These are phyloP conservation scores for Neurospora sp. DNA, from an alignment of 495 filamentous ascomycete genomes.

Conservation along the genomic window DNA sequence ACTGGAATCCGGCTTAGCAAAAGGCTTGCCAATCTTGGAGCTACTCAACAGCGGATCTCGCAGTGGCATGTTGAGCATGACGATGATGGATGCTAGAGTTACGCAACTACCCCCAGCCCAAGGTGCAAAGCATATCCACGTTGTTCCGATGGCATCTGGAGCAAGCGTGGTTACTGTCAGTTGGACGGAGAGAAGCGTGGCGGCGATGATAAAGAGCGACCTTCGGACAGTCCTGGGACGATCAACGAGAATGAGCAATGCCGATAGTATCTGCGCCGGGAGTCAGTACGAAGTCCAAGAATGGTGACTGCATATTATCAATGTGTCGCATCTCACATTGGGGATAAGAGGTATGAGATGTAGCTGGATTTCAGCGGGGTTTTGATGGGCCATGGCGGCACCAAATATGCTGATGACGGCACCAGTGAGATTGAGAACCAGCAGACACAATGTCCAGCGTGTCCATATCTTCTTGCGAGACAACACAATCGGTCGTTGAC, in stretches of 20 bases:
- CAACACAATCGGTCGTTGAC: background rate
- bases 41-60: conserved; percentile 47
- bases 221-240: conserved; percentile 15
- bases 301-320: background rate
- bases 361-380: background rate
- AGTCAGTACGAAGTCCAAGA: background rate
- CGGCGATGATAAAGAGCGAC: conserved; percentile 16
- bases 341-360: conserved; percentile 14
- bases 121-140: background rate
- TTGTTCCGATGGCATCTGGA: background rate
- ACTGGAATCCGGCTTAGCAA: conserved; percentile 43
- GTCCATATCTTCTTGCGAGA: conserved; percentile 8
- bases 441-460: conserved; percentile 8
- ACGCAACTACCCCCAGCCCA: conserved; percentile 7
- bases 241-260: conserved; percentile 15
- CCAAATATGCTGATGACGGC: conserved; percentile 3
- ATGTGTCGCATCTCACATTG: conserved; percentile 9
- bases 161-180: conserved; percentile 6
- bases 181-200: conserved; percentile 7
- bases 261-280: conserved; percentile 9
- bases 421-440: conserved; percentile 5
- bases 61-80: conserved; percentile 63
- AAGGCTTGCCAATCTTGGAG: conserved; percentile 52
- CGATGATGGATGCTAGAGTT: conserved; percentile 25
- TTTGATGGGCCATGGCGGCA: conserved; percentile 5